Evolutionary conservation across 1,284 basidiomycete genomes (phyloP), one percentile per base, ranked within the genome.

Genomic region (Ganoderma boninense): DNA sequence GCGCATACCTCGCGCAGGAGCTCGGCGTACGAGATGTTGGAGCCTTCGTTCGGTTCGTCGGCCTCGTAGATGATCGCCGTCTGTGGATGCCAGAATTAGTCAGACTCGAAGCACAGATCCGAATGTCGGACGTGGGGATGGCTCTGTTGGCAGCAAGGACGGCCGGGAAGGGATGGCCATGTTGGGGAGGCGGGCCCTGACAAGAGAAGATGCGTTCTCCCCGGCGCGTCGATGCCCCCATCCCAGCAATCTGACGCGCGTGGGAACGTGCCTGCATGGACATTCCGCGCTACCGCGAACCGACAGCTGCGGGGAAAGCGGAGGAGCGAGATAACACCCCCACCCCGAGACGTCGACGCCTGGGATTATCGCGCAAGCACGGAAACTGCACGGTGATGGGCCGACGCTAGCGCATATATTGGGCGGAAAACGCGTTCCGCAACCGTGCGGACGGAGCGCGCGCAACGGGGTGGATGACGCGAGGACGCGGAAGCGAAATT

Each of bases 41-140:
- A 82, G 68, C 95, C 93, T 73, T 96, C 89, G 68, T 89, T 90
- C 1, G 97, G 95, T 83, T 99, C 97, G 78, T 99, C 98, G 4
- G 96, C 97, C 83, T 99, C 97, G 86, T 97, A 99, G 84, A 99
- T 97, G 84, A 99, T 98, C 62, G 97, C 97, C 32, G 92, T 90
- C 93, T 89, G 70, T 42, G 56, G 20, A 56, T 16, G 26, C 13
- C 29, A 60, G 10, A 20, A 40, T 60, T 35, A 60, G 57, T 23
- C 20, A 60, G 7, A n/a, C 35, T 60, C 35, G 18, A 11, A 20
- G 23, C 57, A 20, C 7, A 14, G 35, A 10, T 10, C 29, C 29
- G 56, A 57, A 57, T 14, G 14, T 18, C 32, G 29, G 56, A 57
- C 13, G 35, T 61, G 5, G 38, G 35, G 59, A 42, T 61, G 14